phyloP scores from a whole-genome alignment of 1,284 basidiomycete genomes.

The Pseudozyma tsukubaensis region DNA sequence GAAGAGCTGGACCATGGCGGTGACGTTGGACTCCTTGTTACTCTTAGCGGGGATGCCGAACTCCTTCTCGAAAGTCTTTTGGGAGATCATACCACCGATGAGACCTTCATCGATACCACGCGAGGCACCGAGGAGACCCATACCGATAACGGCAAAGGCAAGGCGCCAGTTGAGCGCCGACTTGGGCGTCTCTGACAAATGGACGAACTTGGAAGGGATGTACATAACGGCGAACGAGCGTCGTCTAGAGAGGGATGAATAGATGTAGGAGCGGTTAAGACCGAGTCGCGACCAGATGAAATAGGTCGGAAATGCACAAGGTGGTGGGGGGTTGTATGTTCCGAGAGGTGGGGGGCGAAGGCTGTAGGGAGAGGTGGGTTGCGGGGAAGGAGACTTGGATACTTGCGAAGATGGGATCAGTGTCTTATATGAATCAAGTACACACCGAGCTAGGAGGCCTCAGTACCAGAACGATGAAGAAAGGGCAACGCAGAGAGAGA shows the following conservation, averaged over 20 bases:
- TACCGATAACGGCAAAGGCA: slow-evolving; percentile 34
- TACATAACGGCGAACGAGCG: slow-evolving; percentile 17
- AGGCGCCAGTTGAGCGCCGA: slow-evolving; percentile 52
- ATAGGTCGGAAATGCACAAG: background rate
- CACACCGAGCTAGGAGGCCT: background rate
- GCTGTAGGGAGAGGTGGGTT: background rate
- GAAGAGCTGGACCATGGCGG: slow-evolving; percentile 51
- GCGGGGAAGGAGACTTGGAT: background rate
- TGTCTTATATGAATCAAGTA: slow-evolving; percentile 5
- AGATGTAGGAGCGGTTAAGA: slow-evolving; percentile 2
- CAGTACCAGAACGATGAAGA: background rate
- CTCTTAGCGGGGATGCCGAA: slow-evolving; percentile 30
- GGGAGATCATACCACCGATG: slow-evolving; percentile 45
- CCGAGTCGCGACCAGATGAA: slow-evolving; percentile 17
- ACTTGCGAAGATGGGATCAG: background rate
- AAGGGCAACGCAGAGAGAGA: background rate
- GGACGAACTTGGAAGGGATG: slow-evolving; percentile 45
- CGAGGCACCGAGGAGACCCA: slow-evolving; percentile 50
- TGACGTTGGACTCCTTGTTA: slow-evolving; percentile 47
- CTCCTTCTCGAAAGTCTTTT: slow-evolving; percentile 40
- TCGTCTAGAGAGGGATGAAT: background rate
- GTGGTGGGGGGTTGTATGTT: background rate
- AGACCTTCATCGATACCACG: slow-evolving; percentile 51
- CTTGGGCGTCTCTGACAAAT: slow-evolving; percentile 46
- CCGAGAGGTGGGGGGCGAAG: background rate